Base-by-base conservation (phyloP, 352 stramenopile species). In the Globisporangium takayamanum region DNA sequence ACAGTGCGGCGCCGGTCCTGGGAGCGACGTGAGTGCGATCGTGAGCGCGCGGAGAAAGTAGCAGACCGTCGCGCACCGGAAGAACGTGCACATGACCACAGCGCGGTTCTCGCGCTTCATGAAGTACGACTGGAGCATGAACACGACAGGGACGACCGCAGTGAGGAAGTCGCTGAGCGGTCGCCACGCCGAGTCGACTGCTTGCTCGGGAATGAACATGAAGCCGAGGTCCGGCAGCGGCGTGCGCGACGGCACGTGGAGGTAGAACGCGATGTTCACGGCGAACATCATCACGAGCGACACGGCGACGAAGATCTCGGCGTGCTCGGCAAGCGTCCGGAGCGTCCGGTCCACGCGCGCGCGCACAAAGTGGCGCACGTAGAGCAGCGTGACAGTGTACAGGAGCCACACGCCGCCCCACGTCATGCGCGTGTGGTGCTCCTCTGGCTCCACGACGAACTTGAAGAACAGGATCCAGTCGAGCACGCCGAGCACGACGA, bases 161-260 rank as follows among this genome's bases (percentile, higher is more conserved):
- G 82, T 89, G 20, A 92, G 57, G 39, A 88, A 70, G 65, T 92
- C 82, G 59, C 74, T 87, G 14, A 89, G 63, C 15, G 80, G 76
- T 0, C 80, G 67, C 80, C 81, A 87, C 49, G 65, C 67, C 10
- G 74, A 85, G 62, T 87, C 62, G 7, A 73, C 61, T 0, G 70
- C 67, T 55, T 86, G 76, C 64, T 87, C 82, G 2, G 82, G 82
- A 46, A 90, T 80, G 30, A 92, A 59, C 67, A 87, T 74, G 59
- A 92, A 92, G 53, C 82, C 82, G 49, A 92, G 49, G 55, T 92
- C 82, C 44, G 74, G 78, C 18, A 92, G 75, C 25, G 76, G 78
- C 37, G 61, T 74, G 12, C 59, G 68, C 18, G 75, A 68, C 8
- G 82, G 82, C 30, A 81, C 73, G 62, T 92, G 82, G 50, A 92